Evolutionary conservation across 495 filamentous ascomycete genomes (phyloP), one percentile per base, ranked within the genome.

Genomic region (Trichocladium uniseriatum): DNA sequence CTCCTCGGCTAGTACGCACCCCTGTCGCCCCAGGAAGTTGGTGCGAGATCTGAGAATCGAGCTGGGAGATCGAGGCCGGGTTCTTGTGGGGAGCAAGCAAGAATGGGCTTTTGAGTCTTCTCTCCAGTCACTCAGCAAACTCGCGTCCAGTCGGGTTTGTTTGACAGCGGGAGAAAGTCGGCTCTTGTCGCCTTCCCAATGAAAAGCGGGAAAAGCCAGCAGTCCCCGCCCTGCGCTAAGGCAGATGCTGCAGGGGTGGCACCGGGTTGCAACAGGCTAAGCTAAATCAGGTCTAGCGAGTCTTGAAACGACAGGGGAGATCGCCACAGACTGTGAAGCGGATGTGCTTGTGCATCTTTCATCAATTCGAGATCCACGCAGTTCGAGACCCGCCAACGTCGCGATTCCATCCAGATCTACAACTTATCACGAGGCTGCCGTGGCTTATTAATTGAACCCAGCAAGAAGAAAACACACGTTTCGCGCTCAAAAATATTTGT

Each of bases 11-110:
- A 43, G 21, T 39, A 6, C 22, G 6, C 29, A 43, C 47, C 47
- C 31, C 31, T 42, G 47, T 41, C 19, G 42, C 29, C 37, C 28
- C 32, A 32, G 34, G 44, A 39, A 36, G 43, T 18, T 24, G 49
- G 28, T 19, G 35, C 36, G 49, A 35, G 37, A 35, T 35, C 19
- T 28, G 35, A 35, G 36, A 35, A 42, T 34, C 15, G 18, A 28
- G 43, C 41, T 45, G 24, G 37, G 36, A 43, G 29, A 36, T 41
- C 39, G 31, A 52, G 44, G 37, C 51, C 40, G 6, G 35, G n/a
- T 49, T 44, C 45, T 49, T 49, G 52, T 53, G 51, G 45, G 45
- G 51, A 49, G 45, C 28, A 53, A 15, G 20, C 37, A 42, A 40
- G 43, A 43, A 44, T 35, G 6, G 18, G 16, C n/a, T 11, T 6